Evolutionary conservation across 371 early-diverging fungal species (phyloP), one percentile per base, ranked within the genome.

Genomic region (Dichotomocladium elegans): DNA sequence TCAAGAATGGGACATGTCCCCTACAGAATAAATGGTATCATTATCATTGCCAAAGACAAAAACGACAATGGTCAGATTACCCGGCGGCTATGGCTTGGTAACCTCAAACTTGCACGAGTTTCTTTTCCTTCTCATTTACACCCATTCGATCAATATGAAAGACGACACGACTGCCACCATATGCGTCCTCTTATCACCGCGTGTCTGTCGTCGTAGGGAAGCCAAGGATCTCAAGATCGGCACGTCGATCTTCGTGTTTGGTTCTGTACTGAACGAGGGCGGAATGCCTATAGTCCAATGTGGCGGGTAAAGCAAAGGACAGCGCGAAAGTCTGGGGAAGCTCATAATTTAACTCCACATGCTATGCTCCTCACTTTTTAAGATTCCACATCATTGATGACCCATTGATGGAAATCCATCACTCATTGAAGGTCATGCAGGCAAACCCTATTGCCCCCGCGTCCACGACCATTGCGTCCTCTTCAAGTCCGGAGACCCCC

Each of bases 141-240:
- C n/a, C n/a, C n/a, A n/a, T n/a, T n/a, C n/a, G n/a, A n/a, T n/a
- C n/a, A n/a, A n/a, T n/a, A n/a, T n/a, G n/a, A n/a, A n/a, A 61
- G 62, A 61, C 41, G 62, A 61, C 37, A 51, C 57, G 42, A 61
- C 62, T 21, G 62, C 31, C 10, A 42, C 47, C 11, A 42, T 61
- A 42, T 40, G 48, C 4, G 43, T 61, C 8, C 22, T 47, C n/a
- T n/a, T 61, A 24, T 48, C 57, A 25, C 30, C 56, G 24, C 41
- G 57, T 19, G 19, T 52, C 29, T 57, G 51, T 30, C 12, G 44
- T 21, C 33, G 53, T 14, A 34, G 37, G 5, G 56, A 57, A 30
- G 28, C 35, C 19, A 41, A 9, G 12, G 30, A 34, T 28, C 31
- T 61, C 8, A 42, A 10, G 14, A 3, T 44, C 14, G 21, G 53